phyloP scores from a whole-genome alignment of 1,284 basidiomycete genomes.

The Calocybe gambosa region DNA sequence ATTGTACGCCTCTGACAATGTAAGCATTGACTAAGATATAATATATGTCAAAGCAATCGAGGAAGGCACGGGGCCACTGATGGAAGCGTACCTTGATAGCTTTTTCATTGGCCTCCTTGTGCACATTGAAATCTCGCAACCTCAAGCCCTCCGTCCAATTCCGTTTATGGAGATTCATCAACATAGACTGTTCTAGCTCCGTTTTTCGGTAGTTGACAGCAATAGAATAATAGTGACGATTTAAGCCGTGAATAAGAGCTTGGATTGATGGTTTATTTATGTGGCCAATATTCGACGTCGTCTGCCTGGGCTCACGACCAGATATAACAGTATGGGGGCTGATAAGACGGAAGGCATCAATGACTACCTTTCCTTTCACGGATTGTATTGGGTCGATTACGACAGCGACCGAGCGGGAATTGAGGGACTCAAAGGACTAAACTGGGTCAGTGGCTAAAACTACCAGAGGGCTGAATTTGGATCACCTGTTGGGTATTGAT shows the following conservation, averaged over 20 bases:
- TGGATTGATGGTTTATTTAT: conserved; percentile 99
- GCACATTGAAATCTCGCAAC: conserved; percentile 80
- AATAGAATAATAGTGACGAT: conserved; percentile 95
- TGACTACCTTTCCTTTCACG: conserved; percentile 97
- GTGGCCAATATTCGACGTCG: conserved; percentile 97
- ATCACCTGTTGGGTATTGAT: conserved; percentile 96
- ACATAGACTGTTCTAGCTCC: conserved; percentile 95
- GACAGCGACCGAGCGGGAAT: conserved; percentile 93
- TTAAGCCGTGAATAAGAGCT: conserved; percentile 91
- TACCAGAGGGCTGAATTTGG: conserved; percentile 1
- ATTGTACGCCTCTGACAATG: conserved; percentile 87
- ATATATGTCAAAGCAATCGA: conserved; percentile 11
- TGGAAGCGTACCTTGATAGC: conserved; percentile 73
- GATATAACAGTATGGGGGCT: conserved; percentile 80
- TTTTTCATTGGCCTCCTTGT: conserved; percentile 84
- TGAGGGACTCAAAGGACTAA: conserved; percentile 95
- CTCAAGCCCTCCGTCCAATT: conserved; percentile 97
- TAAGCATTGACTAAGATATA: conserved; percentile 74
- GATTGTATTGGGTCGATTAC: conserved; percentile 99
- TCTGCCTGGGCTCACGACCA: conserved; percentile 94
- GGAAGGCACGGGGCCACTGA: conserved; percentile 12
- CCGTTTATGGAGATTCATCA: conserved; percentile 95
- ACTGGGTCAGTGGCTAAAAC: conserved; percentile 13
- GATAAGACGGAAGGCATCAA: conserved; percentile 98
- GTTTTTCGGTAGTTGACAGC: conserved; percentile 97